Conservation (phyloP, 2,329 filamentous ascomycete genomes). For the Exophiala sp. region DNA sequence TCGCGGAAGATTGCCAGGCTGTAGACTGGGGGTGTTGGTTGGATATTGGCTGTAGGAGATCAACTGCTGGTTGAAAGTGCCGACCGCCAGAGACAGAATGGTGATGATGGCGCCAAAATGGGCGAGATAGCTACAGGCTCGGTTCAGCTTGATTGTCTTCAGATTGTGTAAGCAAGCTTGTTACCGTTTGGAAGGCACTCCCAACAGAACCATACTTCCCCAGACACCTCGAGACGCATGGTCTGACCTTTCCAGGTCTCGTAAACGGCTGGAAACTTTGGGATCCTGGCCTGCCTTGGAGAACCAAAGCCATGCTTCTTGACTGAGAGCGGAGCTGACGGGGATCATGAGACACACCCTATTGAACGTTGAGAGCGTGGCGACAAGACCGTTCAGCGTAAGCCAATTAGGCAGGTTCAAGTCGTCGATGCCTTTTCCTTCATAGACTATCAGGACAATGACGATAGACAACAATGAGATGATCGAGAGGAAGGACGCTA, state of each 20-base stretch:
- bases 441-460: not conserved
- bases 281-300: not conserved
- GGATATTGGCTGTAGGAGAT: not conserved
- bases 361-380: slow-evolving; percentile 4
- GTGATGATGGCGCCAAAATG: slow-evolving; percentile 3
- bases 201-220: slow-evolving; percentile 5
- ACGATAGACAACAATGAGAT: not conserved
- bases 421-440: slow-evolving; percentile 4
- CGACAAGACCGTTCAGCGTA: slow-evolving; percentile 15
- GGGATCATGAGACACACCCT: slow-evolving; percentile 9
- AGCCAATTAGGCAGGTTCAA: slow-evolving; percentile 4
- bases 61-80: slow-evolving; percentile 14
- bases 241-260: slow-evolving; percentile 12
- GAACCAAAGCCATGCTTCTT: slow-evolving; percentile 16
- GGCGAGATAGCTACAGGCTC: not conserved
- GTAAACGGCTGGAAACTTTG: not conserved
- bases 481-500: not conserved
- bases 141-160: too few relatives aligned
- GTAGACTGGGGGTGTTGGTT: not conserved
- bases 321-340: slow-evolving; percentile 12
- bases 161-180: too few relatives aligned
- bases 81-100: slow-evolving; percentile 7
- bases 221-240: slow-evolving; percentile 10
- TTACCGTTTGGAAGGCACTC: not conserved
- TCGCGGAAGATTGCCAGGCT: not conserved